Base-by-base conservation (phyloP, 2,329 filamentous ascomycete species). In the Blastomyces parvus region DNA sequence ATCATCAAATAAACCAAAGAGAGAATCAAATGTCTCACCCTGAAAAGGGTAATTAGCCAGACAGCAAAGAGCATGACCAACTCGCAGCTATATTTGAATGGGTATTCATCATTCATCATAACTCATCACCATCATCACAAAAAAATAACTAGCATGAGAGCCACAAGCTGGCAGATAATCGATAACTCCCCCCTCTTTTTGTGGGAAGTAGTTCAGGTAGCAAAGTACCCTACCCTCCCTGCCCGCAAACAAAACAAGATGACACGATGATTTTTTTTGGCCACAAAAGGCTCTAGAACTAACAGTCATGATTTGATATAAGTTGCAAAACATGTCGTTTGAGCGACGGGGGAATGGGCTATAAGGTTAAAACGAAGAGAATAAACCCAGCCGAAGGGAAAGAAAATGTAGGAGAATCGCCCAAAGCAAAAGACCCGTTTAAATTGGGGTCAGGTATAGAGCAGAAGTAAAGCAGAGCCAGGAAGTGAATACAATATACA, bases 391-490 rank as follows among this genome's bases (percentile, higher is more conserved):
- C 44, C 9, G 22, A 8, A 58, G 17, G 13, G 14, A 17, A 27
- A 38, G 38, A 40, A 9, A 38, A 38, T 38, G 25, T 8, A 36
- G 1, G 13, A 17, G 36, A 59, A 17, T 36, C 52, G 19, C 30
- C n/a, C 11, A 57, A 33, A 38, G 27, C 9, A 17, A 17, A 33
- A n/a, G 17, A 50, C n/a, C 22, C 48, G 11, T 22, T 22, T 27
- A 30, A 53, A 61, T 44, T 27, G n/a, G 52, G 14, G 30, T 42
- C 17, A 53, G 44, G 53, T 58, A 48, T 58, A 58, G 22, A 62
- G 53, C 36, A 53, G 40, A 19, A 44, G 36, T 9, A 62, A 62
- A 30, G 36, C 19, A 58, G 38, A 17, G 40, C 19, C 25, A 33
- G 19, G 30, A 27, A 48, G n/a, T 30, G 22, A 30, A 25, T 52